These are phyloP conservation scores for Agrocybe praecox DNA, from an alignment of 768 basidiomycete genomes.

Conservation along the genomic window DNA sequence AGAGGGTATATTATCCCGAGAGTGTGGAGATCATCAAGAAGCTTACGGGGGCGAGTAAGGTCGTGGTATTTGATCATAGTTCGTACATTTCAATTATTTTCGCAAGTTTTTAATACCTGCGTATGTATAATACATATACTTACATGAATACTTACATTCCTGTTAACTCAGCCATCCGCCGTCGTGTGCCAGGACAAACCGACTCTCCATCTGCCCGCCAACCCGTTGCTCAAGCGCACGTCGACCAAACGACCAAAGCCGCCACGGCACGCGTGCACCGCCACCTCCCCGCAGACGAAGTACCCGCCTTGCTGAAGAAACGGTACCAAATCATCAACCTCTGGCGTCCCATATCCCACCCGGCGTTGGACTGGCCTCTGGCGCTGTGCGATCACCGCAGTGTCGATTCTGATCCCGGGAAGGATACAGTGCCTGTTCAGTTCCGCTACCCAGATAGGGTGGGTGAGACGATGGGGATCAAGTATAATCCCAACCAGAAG, in stretches of 20 bases:
- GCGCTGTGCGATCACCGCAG: constrained; percentile 52
- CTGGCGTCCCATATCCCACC: constrained; percentile 55
- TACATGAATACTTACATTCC: not conserved
- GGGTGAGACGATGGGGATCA: constrained; percentile 51
- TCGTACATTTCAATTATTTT: too few species aligned
- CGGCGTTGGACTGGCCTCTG: constrained; percentile 53
- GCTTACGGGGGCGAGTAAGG: constrained; percentile 58
- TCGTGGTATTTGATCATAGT: constrained; percentile 68
- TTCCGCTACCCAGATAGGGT: constrained; percentile 49
- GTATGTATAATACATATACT: not conserved
- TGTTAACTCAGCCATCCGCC: constrained; percentile 42
- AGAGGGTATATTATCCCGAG: constrained; percentile 62
- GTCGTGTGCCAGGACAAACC: constrained; percentile 35
- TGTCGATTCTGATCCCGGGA: constrained; percentile 35
- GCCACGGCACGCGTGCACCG: constrained; percentile 48
- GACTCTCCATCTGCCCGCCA: constrained; percentile 45
- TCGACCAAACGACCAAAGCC: constrained; percentile 52
- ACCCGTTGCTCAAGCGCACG: constrained; percentile 47
- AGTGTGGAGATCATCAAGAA: constrained; percentile 59
- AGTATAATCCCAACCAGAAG: constrained; percentile 45
- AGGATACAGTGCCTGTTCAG: constrained; percentile 44
- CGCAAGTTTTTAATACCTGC: too few species aligned
- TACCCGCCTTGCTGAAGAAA: constrained; percentile 40
- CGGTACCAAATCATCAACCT: constrained; percentile 64
- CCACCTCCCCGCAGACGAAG: constrained; percentile 52